Evolutionary conservation across 352 stramenopile species (phyloP).

Genomic region (Globisporangium orthogonon): DNA sequence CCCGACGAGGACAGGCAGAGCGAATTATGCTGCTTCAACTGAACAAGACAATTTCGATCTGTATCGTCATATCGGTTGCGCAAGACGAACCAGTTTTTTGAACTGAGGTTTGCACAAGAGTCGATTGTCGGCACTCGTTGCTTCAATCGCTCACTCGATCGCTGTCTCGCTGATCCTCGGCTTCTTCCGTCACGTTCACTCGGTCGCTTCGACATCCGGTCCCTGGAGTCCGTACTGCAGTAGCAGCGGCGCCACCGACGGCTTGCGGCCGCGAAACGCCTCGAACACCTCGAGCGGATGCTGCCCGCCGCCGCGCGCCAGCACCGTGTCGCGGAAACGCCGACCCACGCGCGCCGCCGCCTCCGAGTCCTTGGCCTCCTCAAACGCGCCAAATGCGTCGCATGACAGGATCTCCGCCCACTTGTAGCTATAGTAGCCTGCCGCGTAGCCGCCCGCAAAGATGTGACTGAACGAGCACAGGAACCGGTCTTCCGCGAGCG

Average conservation of each 20-base stretch:
- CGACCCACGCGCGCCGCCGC: constrained; percentile 79
- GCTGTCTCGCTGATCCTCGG: too few relatives aligned
- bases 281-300: constrained; percentile 93
- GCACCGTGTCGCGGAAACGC: constrained; percentile 93
- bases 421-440: constrained; percentile 96
- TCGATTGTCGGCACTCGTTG: too few relatives aligned
- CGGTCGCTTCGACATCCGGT: not conserved
- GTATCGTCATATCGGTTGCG: too few relatives aligned
- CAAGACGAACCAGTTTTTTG: too few relatives aligned
- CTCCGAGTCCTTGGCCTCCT: constrained; percentile 83
- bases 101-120: too few relatives aligned
- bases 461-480: constrained; percentile 98
- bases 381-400: constrained; percentile 96
- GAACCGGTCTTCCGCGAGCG: constrained; percentile 94
- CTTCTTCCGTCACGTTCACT: not conserved
- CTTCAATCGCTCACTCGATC: too few relatives aligned
- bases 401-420: constrained; percentile 97
- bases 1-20: too few relatives aligned
- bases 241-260: constrained; percentile 91
- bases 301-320: constrained; percentile 81
- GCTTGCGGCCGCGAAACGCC: constrained; percentile 93
- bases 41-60: too few relatives aligned
- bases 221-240: constrained; percentile 84
- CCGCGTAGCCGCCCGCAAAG: constrained; percentile 96
- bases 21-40: too few relatives aligned